These are phyloP conservation scores for Candida suzukii DNA, from an alignment of 805 yeast genomes.

Conservation along the genomic window DNA sequence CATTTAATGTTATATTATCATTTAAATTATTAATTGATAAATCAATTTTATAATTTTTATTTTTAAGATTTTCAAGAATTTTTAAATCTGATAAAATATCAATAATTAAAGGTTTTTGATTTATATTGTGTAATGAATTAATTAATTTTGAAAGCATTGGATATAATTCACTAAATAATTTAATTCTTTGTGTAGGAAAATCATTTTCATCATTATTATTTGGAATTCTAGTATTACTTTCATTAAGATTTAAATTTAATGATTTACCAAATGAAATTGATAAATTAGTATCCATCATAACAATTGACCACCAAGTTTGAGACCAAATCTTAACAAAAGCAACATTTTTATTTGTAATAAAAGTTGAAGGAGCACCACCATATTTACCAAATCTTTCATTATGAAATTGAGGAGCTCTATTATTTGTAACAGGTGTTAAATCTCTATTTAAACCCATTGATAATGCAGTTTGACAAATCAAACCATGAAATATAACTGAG, in stretches of 20 bases:
- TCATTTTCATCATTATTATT: neutral
- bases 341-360: conserved; percentile 2
- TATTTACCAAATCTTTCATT: neutral
- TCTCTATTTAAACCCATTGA: conserved; percentile 41
- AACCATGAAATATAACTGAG: conserved; percentile 30
- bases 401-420: neutral
- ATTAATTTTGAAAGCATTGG: conserved; percentile 14
- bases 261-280: conserved; percentile 15
- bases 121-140: conserved; percentile 12
- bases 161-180: conserved; percentile 10
- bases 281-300: conserved; percentile 17
- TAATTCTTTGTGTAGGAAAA: conserved; percentile 10
- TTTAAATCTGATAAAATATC: conserved; percentile 14
- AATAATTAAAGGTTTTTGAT: conserved; percentile 12
- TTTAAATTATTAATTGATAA: neutral
- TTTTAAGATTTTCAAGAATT: conserved; percentile 5
- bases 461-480: conserved; percentile 36
- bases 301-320: conserved; percentile 20
- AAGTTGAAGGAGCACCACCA: neutral
- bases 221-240: conserved; percentile 8
- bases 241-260: conserved; percentile 12
- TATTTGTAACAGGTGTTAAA: conserved; percentile 10
- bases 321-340: conserved; percentile 19
- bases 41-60: neutral
- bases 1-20: neutral